Percentiles rank a stretch among this genome's conserved stretches.
Evolutionary conservation across 306 rosid genomes (phyloP).

Genomic region (Vicia villosa): DNA sequence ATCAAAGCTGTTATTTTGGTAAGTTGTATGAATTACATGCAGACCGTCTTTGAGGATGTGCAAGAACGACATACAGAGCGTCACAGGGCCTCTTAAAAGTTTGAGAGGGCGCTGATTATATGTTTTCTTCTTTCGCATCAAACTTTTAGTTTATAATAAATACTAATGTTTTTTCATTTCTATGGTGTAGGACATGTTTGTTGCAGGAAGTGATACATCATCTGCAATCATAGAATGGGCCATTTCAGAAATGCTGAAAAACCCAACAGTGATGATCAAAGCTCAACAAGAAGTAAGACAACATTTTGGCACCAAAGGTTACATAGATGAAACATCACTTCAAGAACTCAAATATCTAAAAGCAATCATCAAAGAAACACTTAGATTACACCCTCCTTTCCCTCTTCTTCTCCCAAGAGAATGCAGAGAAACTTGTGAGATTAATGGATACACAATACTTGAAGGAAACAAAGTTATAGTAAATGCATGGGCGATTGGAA

Average conservation of each 20-base stretch:
- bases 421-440: conserved; percentile 32
- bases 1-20: conserved; percentile 40
- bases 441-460: conserved; percentile 34
- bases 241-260: conserved; percentile 40
- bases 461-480: conserved; percentile 15
- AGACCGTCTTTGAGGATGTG: too few relatives aligned
- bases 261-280: conserved; percentile 38
- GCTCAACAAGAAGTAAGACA: conserved; percentile 40
- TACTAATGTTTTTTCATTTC: background rate
- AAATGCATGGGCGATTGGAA: conserved; percentile 37
- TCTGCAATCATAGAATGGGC: conserved; percentile 42
- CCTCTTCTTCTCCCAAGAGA: conserved; percentile 45
- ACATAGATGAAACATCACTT: conserved; percentile 11
- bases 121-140: background rate
- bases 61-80: too few relatives aligned
- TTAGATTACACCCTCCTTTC: conserved; percentile 40
- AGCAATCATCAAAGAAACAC: conserved; percentile 36
- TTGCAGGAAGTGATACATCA: conserved; percentile 47
- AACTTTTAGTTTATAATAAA: background rate
- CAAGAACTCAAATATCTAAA: conserved; percentile 27
- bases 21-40: background rate
- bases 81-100: too few relatives aligned
- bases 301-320: conserved; percentile 13
- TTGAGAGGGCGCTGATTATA: too few relatives aligned
- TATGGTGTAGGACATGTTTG: conserved; percentile 39